Conservation (phyloP, 1,284 basidiomycete genomes). For the Blastosporella zonata region DNA sequence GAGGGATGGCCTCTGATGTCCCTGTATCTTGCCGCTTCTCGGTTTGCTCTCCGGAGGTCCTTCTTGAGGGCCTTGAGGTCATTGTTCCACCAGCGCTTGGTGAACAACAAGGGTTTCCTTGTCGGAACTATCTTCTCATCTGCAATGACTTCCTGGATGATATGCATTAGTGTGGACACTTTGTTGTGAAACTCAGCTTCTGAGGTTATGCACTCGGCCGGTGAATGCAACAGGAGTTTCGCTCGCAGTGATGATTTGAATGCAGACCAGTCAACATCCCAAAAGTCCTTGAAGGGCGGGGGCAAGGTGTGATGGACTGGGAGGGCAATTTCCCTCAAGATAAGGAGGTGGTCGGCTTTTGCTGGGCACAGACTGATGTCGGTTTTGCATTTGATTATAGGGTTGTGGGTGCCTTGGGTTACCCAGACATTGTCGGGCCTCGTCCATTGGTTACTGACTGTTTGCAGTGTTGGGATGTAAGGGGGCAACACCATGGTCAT, state of each 20-base stretch:
- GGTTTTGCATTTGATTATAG: conserved; percentile 1
- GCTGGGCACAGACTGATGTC: not conserved
- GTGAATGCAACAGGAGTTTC: not conserved
- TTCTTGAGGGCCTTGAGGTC: not conserved
- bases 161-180: not conserved
- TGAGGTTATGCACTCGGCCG: not conserved
- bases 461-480: not conserved
- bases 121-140: not conserved
- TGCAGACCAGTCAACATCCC: not conserved
- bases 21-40: not conserved
- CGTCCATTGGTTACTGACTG: not conserved
- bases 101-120: not conserved
- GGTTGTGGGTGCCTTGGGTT: not conserved
- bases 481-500: conserved; percentile 6
- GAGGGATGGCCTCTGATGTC: not conserved
- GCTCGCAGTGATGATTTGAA: not conserved
- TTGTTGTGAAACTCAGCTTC: not conserved
- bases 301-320: not conserved
- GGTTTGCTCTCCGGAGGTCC: not conserved
- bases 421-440: conserved; percentile 6
- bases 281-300: conserved; percentile 2
- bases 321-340: not conserved
- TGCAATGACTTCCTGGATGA: not conserved
- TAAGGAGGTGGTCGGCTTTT: conserved; percentile 3
- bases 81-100: not conserved